These are phyloP conservation scores for Antitrichia curtipendula DNA, from an alignment of 225 moss, liverwort and hornwort species.

Conservation along the genomic window DNA sequence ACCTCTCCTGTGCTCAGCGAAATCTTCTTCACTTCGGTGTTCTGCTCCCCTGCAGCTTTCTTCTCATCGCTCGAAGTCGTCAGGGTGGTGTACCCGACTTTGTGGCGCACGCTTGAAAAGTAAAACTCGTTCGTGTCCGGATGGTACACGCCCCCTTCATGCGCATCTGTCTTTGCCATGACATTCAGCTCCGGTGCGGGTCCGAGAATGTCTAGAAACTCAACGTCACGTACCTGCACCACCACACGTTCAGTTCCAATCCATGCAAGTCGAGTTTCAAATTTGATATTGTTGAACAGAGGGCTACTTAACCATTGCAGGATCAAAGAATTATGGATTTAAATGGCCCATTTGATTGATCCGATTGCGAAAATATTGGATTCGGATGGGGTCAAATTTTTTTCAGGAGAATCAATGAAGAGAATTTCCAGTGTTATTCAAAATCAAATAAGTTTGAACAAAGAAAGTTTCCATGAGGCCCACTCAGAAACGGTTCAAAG, in stretches of 20 bases:
- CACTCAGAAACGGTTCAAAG: background rate
- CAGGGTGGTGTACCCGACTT: slow-evolving; percentile 6
- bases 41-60: slow-evolving; percentile 11
- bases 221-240: slow-evolving; percentile 48
- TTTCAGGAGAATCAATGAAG: background rate
- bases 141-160: slow-evolving; percentile 59
- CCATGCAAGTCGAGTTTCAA: background rate
- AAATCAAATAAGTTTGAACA: background rate
- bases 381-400: background rate
- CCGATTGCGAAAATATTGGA: too few species aligned
- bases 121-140: slow-evolving; percentile 48
- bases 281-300: background rate
- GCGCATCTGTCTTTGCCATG: slow-evolving; percentile 35
- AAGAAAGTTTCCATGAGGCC: background rate
- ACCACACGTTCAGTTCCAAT: background rate
- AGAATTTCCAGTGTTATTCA: background rate
- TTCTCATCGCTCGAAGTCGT: slow-evolving; percentile 21
- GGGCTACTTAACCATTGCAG: background rate
- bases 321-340: background rate
- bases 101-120: slow-evolving; percentile 35
- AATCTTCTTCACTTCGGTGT: slow-evolving; percentile 33
- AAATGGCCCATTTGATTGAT: background rate
- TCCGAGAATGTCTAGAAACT: slow-evolving; percentile 53
- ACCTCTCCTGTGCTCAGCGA: slow-evolving; percentile 32
- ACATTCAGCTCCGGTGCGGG: slow-evolving; percentile 34